phyloP scores from a whole-genome alignment of 768 basidiomycete species.

The Hypsizygus marmoreus region DNA sequence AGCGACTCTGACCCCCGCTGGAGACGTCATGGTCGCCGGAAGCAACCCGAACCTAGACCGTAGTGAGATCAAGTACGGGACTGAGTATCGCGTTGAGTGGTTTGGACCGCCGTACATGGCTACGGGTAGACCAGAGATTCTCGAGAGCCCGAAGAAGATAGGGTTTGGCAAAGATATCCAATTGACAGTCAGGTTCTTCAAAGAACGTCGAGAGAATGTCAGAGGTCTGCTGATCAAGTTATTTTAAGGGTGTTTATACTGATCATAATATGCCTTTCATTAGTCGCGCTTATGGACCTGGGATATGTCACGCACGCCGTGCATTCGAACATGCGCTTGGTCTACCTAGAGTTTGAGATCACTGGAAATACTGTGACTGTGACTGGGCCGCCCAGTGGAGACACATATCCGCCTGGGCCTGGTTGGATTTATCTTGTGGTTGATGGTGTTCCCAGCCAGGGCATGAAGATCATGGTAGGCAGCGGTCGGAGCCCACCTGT shows the following conservation, averaged over 20 bases:
- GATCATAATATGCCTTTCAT: not conserved
- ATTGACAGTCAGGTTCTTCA: slow-evolving; percentile 46
- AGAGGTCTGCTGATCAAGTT: slow-evolving; percentile 47
- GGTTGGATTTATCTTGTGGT: slow-evolving; percentile 74
- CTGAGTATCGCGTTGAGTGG: slow-evolving; percentile 89
- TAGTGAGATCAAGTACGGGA: slow-evolving; percentile 71
- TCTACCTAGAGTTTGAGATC: slow-evolving; percentile 53
- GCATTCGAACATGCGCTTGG: slow-evolving; percentile 76
- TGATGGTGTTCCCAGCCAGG: slow-evolving; percentile 66
- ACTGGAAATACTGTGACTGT: slow-evolving; percentile 53
- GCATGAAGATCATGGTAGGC: slow-evolving; percentile 67
- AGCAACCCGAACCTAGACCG: slow-evolving; percentile 85
- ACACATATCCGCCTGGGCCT: slow-evolving; percentile 79
- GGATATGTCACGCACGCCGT: slow-evolving; percentile 81
- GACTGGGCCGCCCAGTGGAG: slow-evolving; percentile 62
- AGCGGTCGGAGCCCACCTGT: slow-evolving; percentile 61
- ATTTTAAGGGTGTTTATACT: not conserved
- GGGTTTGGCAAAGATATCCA: slow-evolving; percentile 40
- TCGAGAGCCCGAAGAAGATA: slow-evolving; percentile 34
- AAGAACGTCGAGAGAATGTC: not conserved
- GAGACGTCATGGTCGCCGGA: slow-evolving; percentile 76
- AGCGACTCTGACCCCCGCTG: slow-evolving; percentile 73
- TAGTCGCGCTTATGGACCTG: slow-evolving; percentile 79
- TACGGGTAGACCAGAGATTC: slow-evolving; percentile 55
- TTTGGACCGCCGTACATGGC: slow-evolving; percentile 82